Evolutionary conservation across 495 filamentous ascomycete species (phyloP).

Genomic region (Daldinia concentrica): DNA sequence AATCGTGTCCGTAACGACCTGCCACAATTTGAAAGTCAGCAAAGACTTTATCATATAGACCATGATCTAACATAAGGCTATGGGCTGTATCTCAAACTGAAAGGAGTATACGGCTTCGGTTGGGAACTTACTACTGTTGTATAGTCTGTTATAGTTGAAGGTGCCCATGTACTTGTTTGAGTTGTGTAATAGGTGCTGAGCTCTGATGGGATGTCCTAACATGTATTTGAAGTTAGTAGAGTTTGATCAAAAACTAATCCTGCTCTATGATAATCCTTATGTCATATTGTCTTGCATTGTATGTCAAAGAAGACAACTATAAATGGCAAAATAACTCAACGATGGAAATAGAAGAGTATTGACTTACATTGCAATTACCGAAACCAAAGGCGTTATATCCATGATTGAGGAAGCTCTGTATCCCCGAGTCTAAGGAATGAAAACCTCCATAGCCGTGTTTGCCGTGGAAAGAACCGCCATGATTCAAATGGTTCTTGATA

Average conservation of each 20-base stretch:
- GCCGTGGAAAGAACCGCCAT: constrained; percentile 8
- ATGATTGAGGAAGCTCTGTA: constrained; percentile 31
- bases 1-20: constrained; percentile 28
- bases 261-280: background rate
- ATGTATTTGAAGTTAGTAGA: constrained; percentile 21
- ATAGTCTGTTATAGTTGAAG: constrained; percentile 6
- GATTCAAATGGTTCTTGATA: constrained; percentile 14
- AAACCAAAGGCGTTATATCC: constrained; percentile 33
- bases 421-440: constrained; percentile 32
- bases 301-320: background rate
- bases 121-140: constrained; percentile 21
- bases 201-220: constrained; percentile 14
- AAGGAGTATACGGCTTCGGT: background rate
- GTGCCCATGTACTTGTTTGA: constrained; percentile 9
- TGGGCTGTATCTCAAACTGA: background rate
- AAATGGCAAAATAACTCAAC: background rate
- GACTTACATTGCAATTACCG: constrained; percentile 33
- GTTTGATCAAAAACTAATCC: background rate
- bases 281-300: background rate
- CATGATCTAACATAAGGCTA: background rate
- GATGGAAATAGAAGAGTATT: background rate
- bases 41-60: background rate
- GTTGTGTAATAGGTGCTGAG: background rate
- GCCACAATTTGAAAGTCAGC: constrained; percentile 5
- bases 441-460: constrained; percentile 19